Base-by-base conservation (phyloP, 2,329 filamentous ascomycete genomes). In the Gnomoniopsis smithogilvyi region DNA sequence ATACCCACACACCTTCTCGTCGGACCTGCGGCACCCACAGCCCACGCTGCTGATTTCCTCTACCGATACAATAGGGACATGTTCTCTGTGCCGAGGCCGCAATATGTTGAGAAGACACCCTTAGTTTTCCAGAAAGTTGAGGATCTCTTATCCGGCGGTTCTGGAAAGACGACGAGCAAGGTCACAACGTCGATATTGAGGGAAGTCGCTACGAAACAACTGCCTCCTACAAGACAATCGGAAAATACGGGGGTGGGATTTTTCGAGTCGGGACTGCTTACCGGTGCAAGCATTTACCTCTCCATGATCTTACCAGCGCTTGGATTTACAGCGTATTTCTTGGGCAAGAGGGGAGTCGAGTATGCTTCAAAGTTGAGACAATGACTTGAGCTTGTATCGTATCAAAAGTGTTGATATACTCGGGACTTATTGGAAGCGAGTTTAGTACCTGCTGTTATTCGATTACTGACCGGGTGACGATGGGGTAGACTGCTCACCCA, bases 1-100 rank as follows among this genome's bases (percentile, higher is more conserved):
- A 76, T 88, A 7, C 84, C 85, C 0, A 62, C 72, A 2, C 75
- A 81, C 36, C 71, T 88, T 2, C 76, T 88, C 3, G 71, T 76
- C 46, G 75, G 72, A 2, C 75, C 71, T 3, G 72, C 72, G 26
- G 69, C 71, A 26, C 75, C 73, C 17, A 63, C 59, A 22, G 67
- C 63, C n/a, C 64, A 64, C 64, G 64, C 54, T 45, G 67, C 61
- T 19, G 68, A 62, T 51, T 67, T 65, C 34, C 63, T 61, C 51
- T 67, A 61, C 7, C 73, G 78, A 22, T 83, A 82, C 64, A 69
- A 68, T 10, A 65, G 65, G 3, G 66, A 70, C 0, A 75, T 78
- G 60, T 81, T 84, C 66, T 76, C 78, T 1, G 57, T 71, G 2
- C 67, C 75, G 0, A 72, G 76, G 6, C 78, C 80, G 14, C 76